Base-by-base conservation (phyloP, 306 rosid genomes). In the Quercus bicolor region DNA sequence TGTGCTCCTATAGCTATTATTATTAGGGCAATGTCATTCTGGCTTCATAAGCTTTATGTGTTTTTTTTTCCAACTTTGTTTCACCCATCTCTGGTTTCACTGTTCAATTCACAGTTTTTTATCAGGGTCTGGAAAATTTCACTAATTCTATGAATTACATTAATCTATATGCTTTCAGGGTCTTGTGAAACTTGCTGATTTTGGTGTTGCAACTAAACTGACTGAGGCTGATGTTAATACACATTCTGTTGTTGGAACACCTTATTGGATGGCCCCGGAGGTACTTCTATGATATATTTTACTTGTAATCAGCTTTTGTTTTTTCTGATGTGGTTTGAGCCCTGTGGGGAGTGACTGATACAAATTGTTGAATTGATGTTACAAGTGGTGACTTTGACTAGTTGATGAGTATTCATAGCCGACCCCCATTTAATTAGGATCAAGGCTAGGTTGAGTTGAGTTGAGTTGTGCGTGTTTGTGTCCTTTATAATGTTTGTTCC, bases 261-360 rank as follows among this genome's bases (percentile, higher is more conserved):
- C 99, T 70, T 96, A 96, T 80, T 96, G 99, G 99, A 96, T 96
- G 99, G 99, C 99, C 72, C 99, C 99, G 45, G 99, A 96, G 99
- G 99, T 96, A 87, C 66, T 21, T 72, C 51, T 37, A 24, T 53
- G 69, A 61, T 77, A n/a, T 83, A 28, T 72, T 86, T 51, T 52
- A 31, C 74, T 48, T 4, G 20, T 68, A 57, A 26, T 56, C 9
- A 37, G 28, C 19, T 56, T 26, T 29, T 28, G 18, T 31, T 51
- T 29, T 78, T n/a, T n/a, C 24, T 56, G 59, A 37, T 26, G 57
- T 2, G 11, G 40, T 31, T 65, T 18, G 21, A 65, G 45, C 33
- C 70, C 11, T 65, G 70, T 21, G 13, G 3, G 45, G 15, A 31
- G n/a, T 28, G 70, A 29, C 12, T 37, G 11, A 31, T 65, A 31